These are phyloP conservation scores for fission yeast (Schizosaccharomyces pombe) DNA, from an alignment of 805 yeast genomes.

Conservation along the genomic window DNA sequence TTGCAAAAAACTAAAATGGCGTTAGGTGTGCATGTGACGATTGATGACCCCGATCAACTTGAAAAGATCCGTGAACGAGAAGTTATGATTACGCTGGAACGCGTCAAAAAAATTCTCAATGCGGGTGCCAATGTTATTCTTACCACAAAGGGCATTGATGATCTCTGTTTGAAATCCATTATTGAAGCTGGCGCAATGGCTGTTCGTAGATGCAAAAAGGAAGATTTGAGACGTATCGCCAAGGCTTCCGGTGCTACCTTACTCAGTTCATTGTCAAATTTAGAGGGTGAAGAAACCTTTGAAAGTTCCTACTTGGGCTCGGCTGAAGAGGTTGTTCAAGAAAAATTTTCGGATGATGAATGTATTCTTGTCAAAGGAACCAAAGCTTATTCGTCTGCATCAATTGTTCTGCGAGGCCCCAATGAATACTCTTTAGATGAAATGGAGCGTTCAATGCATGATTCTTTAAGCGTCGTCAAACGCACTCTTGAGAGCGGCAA, in stretches of 20 bases:
- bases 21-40: conserved; percentile 89
- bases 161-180: conserved; percentile 70
- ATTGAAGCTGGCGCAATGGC: conserved; percentile 85
- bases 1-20: conserved; percentile 94
- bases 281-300: conserved; percentile 88
- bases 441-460: conserved; percentile 94
- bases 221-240: conserved; percentile 88
- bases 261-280: conserved; percentile 63
- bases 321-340: conserved; percentile 80
- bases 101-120: conserved; percentile 52
- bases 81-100: conserved; percentile 61
- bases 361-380: conserved; percentile 82
- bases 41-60: conserved; percentile 90
- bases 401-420: conserved; percentile 84
- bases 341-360: conserved; percentile 84
- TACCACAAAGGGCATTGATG: conserved; percentile 89
- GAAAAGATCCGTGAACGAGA: conserved; percentile 82
- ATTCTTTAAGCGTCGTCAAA: conserved; percentile 80
- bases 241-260: conserved; percentile 94
- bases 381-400: conserved; percentile 70
- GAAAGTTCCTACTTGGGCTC: conserved; percentile 65
- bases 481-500: conserved; percentile 83
- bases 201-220: conserved; percentile 89
- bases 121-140: conserved; percentile 85
- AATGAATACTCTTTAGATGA: conserved; percentile 78